Base-by-base conservation (phyloP, 176 grass and related monocot species). In the Tuctoria greenei region DNA sequence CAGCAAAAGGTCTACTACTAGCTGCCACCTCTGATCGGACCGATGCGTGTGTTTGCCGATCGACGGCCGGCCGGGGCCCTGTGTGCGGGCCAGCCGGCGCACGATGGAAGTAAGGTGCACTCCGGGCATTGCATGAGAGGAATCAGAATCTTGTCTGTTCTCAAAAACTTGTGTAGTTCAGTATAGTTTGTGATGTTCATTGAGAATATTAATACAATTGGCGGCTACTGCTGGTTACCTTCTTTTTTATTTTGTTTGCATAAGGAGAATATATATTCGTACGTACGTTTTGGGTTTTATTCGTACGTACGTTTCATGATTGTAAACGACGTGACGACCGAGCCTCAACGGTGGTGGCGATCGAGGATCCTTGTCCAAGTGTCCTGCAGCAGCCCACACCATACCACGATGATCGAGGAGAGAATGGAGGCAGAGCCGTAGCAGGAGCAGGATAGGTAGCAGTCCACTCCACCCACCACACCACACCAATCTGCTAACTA, bases 1-100 rank as follows among this genome's bases (percentile, higher is more conserved):
- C 38, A 74, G 54, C 13, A 59, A 74, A 43, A 74, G 54, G 37
- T 74, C 71, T n/a, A n/a, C n/a, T n/a, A 74, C 37, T 23, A 69
- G 21, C 37, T 60, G 54, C 28, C 54, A 25, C 7, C 71, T 73
- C 52, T 6, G 51, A 26, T 5, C 12, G 27, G 68, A 71, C 34
- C 28, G 46, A 8, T 55, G 51, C 51, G 20, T n/a, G n/a, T n/a
- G n/a, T n/a, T n/a, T 55, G 51, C 51, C 51, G 57, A 28, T 60
- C 52, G 67, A 20, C 8, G 36, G 71, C 37, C 13, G 65, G 70
- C 28, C 18, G 12, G 44, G 70, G 20, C 70, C 69, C 11, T 55
- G 69, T 56, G n/a, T n/a, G n/a, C n/a, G n/a, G n/a, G n/a, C n/a
- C n/a, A n/a, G 49, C 49, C 69, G 69, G 65, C 20, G 34, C 69